These are phyloP conservation scores for Dryas alaskensis DNA, from an alignment of 306 rosid species.

Conservation along the genomic window DNA sequence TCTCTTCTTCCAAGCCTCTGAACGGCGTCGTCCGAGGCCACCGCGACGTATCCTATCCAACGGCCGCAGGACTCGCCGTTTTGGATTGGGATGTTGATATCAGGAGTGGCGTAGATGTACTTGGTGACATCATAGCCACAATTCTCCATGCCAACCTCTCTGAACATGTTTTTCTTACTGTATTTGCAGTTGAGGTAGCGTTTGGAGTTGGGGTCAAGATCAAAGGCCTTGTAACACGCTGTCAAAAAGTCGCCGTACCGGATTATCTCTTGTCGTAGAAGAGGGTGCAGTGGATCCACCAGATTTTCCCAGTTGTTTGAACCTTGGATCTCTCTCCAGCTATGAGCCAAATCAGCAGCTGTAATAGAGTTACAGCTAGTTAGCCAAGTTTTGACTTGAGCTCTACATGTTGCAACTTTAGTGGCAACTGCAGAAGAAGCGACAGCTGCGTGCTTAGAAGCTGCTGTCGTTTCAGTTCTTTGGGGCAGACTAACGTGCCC, in stretches of 20 bases:
- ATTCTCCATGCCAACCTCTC: conserved; percentile 55
- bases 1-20: conserved; percentile 69
- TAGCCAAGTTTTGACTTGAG: not conserved
- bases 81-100: conserved; percentile 49
- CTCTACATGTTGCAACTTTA: too few species aligned
- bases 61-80: conserved; percentile 51
- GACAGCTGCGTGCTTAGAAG: conserved; percentile 11
- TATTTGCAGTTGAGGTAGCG: conserved; percentile 77
- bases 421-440: not conserved
- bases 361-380: not conserved
- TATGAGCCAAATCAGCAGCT: conserved; percentile 15
- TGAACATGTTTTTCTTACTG: conserved; percentile 62
- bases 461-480: conserved; percentile 3
- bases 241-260: conserved; percentile 75
- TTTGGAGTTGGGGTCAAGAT: conserved; percentile 69
- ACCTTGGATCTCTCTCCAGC: conserved; percentile 80
- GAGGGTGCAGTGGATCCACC: conserved; percentile 74
- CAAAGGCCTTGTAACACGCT: conserved; percentile 80
- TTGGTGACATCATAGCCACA: conserved; percentile 72
- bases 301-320: conserved; percentile 76
- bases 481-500: conserved; percentile 51
- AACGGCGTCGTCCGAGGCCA: conserved; percentile 45
- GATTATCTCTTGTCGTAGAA: conserved; percentile 65
- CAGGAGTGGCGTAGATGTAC: conserved; percentile 88
- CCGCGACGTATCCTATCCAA: conserved; percentile 86